Conservation (phyloP, 75 land plant species). For the Larix kaempferi region DNA sequence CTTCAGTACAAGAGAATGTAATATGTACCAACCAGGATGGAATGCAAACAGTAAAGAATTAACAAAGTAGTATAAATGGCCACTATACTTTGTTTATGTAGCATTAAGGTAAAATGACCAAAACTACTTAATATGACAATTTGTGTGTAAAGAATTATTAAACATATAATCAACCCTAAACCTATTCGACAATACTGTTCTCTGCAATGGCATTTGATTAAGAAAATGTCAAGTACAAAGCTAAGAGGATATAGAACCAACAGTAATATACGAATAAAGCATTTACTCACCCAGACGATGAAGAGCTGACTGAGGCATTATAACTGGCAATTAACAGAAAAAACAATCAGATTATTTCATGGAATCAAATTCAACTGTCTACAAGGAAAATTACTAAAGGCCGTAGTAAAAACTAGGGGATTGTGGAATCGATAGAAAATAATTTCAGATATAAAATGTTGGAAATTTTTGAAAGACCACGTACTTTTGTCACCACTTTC, state of each 20-base stretch:
- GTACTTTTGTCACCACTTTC: slow-evolving; percentile 91
- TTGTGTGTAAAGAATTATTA: too few species aligned
- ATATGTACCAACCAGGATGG: not conserved
- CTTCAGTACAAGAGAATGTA: not conserved
- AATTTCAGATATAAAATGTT: not conserved
- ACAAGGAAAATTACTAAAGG: not conserved
- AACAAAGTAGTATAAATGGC: not conserved
- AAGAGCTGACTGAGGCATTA: slow-evolving; percentile 95
- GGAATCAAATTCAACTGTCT: not conserved
- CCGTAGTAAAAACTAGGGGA: not conserved
- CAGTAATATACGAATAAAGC: not conserved
- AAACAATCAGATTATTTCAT: not conserved
- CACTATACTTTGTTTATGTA: not conserved
- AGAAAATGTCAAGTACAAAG: not conserved
- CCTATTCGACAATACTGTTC: too few species aligned
- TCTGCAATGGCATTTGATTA: not conserved
- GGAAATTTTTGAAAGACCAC: not conserved
- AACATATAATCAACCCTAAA: too few species aligned
- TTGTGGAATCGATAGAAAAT: not conserved
- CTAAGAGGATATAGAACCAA: not conserved
- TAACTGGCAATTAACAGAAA: slow-evolving; percentile 46
- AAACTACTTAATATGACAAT: not conserved
- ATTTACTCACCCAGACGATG: slow-evolving; percentile 63
- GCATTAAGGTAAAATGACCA: not conserved
- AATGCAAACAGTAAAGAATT: not conserved